These are phyloP conservation scores for Vigna trinervia DNA, from an alignment of 306 rosid species.

Conservation along the genomic window DNA sequence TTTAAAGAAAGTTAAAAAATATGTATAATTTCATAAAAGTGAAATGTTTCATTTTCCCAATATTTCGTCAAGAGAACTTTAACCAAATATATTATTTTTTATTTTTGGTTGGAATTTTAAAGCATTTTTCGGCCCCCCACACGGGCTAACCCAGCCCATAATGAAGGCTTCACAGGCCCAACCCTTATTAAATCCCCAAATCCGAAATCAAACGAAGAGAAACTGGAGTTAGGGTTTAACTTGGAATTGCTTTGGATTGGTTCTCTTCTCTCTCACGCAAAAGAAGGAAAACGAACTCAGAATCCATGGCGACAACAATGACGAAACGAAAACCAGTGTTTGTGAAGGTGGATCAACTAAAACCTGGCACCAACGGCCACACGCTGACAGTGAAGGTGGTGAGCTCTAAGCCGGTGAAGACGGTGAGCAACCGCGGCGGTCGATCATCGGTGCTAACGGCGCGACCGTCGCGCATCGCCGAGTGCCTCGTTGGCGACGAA, in stretches of 20 bases:
- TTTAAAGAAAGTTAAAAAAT: too few species aligned
- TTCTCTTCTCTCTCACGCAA: slow-evolving; percentile 17
- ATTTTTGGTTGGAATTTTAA: background rate
- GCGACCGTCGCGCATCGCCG: slow-evolving; percentile 74
- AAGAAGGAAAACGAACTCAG: background rate
- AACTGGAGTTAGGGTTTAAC: slow-evolving; percentile 53
- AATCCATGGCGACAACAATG: slow-evolving; percentile 60
- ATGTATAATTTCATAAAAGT: too few species aligned
- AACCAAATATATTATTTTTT: background rate
- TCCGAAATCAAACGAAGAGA: slow-evolving; percentile 18
- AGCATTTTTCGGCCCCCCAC: background rate
- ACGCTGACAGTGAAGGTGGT: slow-evolving; percentile 87
- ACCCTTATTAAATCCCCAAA: slow-evolving; percentile 41
- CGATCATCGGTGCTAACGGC: slow-evolving; percentile 61
- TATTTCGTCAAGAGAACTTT: background rate
- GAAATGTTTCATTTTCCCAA: background rate
- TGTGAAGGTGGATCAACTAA: slow-evolving; percentile 73
- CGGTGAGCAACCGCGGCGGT: slow-evolving; percentile 45
- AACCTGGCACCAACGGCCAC: slow-evolving; percentile 86
- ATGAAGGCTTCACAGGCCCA: slow-evolving; percentile 19
- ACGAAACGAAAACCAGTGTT: slow-evolving; percentile 88
- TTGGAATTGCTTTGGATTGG: background rate
- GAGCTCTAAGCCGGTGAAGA: slow-evolving; percentile 56
- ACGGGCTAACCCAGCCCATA: background rate
- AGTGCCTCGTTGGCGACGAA: slow-evolving; percentile 81